These are phyloP conservation scores for Candida palmyrensis DNA, from an alignment of 805 yeast genomes.

Conservation along the genomic window DNA sequence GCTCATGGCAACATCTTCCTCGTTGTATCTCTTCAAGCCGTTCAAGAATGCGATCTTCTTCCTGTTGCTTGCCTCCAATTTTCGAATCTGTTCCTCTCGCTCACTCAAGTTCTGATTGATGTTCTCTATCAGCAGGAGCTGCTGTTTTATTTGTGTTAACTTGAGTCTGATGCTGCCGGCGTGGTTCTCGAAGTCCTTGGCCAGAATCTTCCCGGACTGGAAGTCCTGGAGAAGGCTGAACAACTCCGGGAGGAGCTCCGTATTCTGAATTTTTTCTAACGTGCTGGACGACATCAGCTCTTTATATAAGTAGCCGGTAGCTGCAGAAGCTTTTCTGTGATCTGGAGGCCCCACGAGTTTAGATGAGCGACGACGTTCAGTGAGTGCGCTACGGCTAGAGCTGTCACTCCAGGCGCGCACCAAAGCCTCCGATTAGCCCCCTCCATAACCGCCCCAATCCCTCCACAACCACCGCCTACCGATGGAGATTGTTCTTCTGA, in stretches of 20 bases:
- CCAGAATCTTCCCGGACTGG: slow-evolving; percentile 29
- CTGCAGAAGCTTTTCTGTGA: too few relatives aligned
- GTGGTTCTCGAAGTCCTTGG: slow-evolving; percentile 38
- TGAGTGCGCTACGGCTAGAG: too few relatives aligned
- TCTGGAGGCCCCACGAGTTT: too few relatives aligned
- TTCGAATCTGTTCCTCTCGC: slow-evolving; percentile 18
- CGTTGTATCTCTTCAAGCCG: too few relatives aligned
- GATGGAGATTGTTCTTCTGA: background rate
- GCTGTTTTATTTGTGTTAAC: slow-evolving; percentile 22
- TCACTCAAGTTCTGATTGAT: slow-evolving; percentile 29
- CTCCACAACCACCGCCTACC: too few relatives aligned
- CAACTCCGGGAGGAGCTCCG: slow-evolving; percentile 34
- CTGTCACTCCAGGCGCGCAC: too few relatives aligned
- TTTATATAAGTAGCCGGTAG: too few relatives aligned
- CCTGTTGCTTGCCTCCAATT: slow-evolving; percentile 19
- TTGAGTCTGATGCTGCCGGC: slow-evolving; percentile 36
- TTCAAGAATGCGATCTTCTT: slow-evolving; percentile 22
- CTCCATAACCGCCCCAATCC: too few relatives aligned
- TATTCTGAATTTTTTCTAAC: slow-evolving; percentile 20
- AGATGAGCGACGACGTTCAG: too few relatives aligned
- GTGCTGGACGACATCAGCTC: background rate
- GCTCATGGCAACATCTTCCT: too few relatives aligned
- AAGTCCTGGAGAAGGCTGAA: slow-evolving; percentile 30
- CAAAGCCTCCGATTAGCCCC: too few relatives aligned
- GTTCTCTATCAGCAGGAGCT: slow-evolving; percentile 33